Conservation (phyloP, 108 stramenopile genomes). For the Pseudonitzschia delicatissima region DNA sequence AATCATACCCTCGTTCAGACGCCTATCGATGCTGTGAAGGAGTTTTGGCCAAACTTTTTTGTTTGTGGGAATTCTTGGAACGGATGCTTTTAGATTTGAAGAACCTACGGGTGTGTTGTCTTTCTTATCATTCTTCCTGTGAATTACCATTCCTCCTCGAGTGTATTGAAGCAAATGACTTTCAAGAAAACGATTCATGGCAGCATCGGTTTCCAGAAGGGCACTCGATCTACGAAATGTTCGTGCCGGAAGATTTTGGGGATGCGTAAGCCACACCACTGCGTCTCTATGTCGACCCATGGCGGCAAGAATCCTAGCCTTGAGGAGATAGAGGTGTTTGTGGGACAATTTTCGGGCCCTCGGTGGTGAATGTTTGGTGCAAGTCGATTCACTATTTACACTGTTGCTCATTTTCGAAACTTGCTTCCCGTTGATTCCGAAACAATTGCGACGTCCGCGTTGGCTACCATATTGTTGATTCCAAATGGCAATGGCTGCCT, state of each 20-base stretch:
- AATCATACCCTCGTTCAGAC: not conserved
- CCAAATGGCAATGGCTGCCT: constrained; percentile 1
- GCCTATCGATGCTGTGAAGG: not conserved
- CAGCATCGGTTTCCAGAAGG: not conserved
- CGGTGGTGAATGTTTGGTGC: not conserved
- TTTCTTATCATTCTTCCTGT: no score
- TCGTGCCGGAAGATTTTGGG: not conserved
- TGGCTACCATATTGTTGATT: no score
- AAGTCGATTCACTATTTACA: not conserved
- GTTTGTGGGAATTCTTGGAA: constrained; percentile 2
- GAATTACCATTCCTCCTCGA: not conserved
- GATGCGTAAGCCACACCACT: not conserved
- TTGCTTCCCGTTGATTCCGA: not conserved
- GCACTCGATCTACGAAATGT: not conserved
- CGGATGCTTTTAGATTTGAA: no score
- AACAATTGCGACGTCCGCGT: no score
- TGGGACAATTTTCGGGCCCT: not conserved
- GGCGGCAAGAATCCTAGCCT: not conserved
- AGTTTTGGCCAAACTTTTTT: not conserved
- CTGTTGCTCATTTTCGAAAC: not conserved
- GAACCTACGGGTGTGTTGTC: no score
- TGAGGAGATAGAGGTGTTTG: not conserved
- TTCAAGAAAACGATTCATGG: not conserved
- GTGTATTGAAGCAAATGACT: no score
- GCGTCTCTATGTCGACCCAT: constrained; percentile 4